A percentile compares a stretch with the other conserved stretches of the same genome.
These are phyloP conservation scores for Vanrija humicola DNA, from an alignment of 1,284 basidiomycete species.

Conservation along the genomic window DNA sequence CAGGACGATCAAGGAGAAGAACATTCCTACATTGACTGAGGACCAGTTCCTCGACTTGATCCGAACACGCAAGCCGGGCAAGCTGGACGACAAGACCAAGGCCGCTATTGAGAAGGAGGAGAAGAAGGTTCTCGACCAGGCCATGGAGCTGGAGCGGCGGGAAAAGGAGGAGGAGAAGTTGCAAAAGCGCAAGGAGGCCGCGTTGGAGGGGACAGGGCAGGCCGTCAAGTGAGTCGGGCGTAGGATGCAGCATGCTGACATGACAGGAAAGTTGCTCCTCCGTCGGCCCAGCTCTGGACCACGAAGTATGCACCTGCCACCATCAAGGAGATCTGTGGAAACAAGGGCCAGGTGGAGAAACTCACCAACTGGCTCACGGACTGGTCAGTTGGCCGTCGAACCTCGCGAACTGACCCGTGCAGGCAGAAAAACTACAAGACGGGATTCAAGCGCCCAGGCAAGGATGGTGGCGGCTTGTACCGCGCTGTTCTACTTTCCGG, in stretches of 20 bases:
- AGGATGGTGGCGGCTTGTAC: slow-evolving; percentile 78
- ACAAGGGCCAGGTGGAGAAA: slow-evolving; percentile 86
- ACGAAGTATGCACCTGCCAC: slow-evolving; percentile 86
- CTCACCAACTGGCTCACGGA: slow-evolving; percentile 78
- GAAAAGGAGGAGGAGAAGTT: slow-evolving; percentile 59
- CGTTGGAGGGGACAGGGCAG: slow-evolving; percentile 36
- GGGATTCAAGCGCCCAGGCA: slow-evolving; percentile 91
- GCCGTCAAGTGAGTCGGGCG: slow-evolving; percentile 39
- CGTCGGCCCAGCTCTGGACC: slow-evolving; percentile 77
- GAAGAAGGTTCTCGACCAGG: slow-evolving; percentile 55
- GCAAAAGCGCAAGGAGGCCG: slow-evolving; percentile 60
- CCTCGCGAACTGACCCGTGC: slow-evolving; percentile 7
- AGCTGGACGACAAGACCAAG: slow-evolving; percentile 64
- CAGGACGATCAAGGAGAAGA: slow-evolving; percentile 74
- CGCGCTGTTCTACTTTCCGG: slow-evolving; percentile 88
- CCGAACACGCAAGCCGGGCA: slow-evolving; percentile 54
- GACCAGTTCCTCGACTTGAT: slow-evolving; percentile 85
- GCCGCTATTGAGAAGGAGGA: slow-evolving; percentile 68
- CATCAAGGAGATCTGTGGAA: slow-evolving; percentile 90
- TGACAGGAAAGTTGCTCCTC: slow-evolving; percentile 49
- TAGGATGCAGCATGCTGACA: neutral
- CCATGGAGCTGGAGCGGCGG: slow-evolving; percentile 68
- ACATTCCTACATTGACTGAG: slow-evolving; percentile 72
- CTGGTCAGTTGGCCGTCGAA: slow-evolving; percentile 76
- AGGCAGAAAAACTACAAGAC: slow-evolving; percentile 70